Evolutionary conservation across 805 yeast genomes (phyloP).

Genomic region (Sugiyamaella lignohabitans): DNA sequence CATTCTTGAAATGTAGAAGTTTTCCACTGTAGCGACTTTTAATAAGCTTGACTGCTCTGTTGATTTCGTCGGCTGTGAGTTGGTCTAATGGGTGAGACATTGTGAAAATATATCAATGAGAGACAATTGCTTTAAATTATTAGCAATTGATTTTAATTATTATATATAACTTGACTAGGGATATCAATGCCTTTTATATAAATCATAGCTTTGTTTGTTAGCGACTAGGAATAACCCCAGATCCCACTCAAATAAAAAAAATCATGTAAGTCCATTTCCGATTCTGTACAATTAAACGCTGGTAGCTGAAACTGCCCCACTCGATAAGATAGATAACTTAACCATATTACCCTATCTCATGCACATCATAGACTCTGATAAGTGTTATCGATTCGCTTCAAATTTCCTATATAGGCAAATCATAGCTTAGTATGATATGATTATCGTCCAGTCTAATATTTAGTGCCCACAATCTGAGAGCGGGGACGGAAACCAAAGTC

Average conservation of each 20-base stretch:
- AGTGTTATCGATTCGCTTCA: neutral
- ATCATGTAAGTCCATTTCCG: too few relatives aligned
- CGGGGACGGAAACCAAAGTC: too few relatives aligned
- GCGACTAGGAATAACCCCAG: too few relatives aligned
- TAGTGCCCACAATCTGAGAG: too few relatives aligned
- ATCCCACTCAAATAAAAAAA: too few relatives aligned
- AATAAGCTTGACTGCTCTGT: slow-evolving; percentile 24
- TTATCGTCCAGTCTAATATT: slow-evolving; percentile 42
- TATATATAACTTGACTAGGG: too few relatives aligned
- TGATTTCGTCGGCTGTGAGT: slow-evolving; percentile 28
- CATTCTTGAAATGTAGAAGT: slow-evolving; percentile 29
- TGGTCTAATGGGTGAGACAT: slow-evolving; percentile 32
- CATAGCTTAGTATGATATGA: too few relatives aligned
- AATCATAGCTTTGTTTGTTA: too few relatives aligned
- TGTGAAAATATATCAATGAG: neutral
- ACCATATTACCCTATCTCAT: neutral
- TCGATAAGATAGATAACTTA: neutral
- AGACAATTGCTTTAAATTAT: too few relatives aligned
- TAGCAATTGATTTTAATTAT: too few relatives aligned
- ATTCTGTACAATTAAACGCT: neutral
- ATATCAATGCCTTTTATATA: too few relatives aligned
- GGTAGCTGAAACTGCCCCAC: neutral
- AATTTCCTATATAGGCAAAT: neutral
- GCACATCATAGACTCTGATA: too few relatives aligned
- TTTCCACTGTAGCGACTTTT: slow-evolving; percentile 25